Base-by-base conservation (phyloP, 257 asterid species). In the Paraleonurus japonicus region DNA sequence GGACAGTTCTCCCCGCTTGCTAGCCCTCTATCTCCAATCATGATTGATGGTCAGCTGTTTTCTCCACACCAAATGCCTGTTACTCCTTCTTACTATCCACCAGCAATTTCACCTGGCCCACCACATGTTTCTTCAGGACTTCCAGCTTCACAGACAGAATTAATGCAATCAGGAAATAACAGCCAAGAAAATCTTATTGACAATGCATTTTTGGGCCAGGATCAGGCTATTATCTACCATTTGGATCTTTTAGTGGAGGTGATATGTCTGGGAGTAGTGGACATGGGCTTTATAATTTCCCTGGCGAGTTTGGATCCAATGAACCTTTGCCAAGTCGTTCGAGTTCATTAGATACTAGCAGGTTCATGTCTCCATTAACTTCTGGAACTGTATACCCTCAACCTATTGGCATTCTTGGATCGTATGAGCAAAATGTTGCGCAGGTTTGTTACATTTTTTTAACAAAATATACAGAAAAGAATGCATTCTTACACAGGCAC, bases 1-100 rank as follows among this genome's bases (percentile, higher is more conserved):
- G 98, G 97, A 57, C 99, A 95, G 86, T 95, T 84, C 74, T 89
- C 99, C 74, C 97, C 93, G 20, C 89, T 93, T 51, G 86, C 95
- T 26, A 85, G 93, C 81, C 94, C 96, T 54, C 77, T 92, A 11
- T 89, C 99, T 64, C 92, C 98, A 50, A 82, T 92, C 77, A 84
- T 92, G 96, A 77, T 95, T 60, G 99, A 95, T 67, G 96, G 98
- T 61, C 99, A 92, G 87, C 87, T 95, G 75, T 92, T 85, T 76
- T 88, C 97, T 61, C 93, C 95, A 13, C 97, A 92, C 76, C 99
- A 91, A 69, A 84, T 92, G 80, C 89, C 95, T 12, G 87, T 84
- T 59, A 78, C 85, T 35, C 95, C 95, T 15, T 67, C 93, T 43
- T 92, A 88, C 78, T 92, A 83, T 70, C 95, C 88, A 13, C 88